A percentile compares a stretch with the other conserved stretches of the same genome.
Conservation (phyloP, 2,329 filamentous ascomycete genomes). For the Ascocoryne sarcoides region DNA sequence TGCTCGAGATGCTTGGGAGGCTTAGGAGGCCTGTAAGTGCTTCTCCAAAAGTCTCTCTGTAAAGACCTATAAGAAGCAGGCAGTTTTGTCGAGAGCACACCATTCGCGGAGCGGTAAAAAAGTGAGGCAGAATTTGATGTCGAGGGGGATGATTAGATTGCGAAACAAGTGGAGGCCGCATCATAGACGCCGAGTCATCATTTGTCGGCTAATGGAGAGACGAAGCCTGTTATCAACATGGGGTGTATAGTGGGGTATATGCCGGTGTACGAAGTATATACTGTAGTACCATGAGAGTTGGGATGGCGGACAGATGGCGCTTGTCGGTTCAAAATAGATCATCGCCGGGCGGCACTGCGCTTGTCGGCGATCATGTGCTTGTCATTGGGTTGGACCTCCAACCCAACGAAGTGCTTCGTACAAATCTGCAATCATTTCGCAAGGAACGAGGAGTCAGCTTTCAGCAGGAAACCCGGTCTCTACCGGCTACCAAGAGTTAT, state of each 20-base stretch:
- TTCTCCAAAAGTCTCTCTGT: too few species aligned
- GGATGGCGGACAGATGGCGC: conserved; percentile 13
- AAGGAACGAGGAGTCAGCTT: conserved; percentile 20
- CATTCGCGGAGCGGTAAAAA: conserved; percentile 21
- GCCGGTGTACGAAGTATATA: too few species aligned
- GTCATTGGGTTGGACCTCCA: conserved; percentile 18
- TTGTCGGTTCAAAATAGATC: conserved; percentile 19
- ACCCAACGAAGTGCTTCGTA: too few species aligned
- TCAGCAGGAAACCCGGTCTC: conserved; percentile 14
- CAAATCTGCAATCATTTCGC: too few species aligned
- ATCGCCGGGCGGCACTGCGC: conserved; percentile 12
- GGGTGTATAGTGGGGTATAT: too few species aligned
- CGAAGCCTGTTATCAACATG: too few species aligned
- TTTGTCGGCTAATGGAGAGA: conserved; percentile 26
- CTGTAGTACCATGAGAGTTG: too few species aligned
- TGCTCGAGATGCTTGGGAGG: conserved; percentile 11
- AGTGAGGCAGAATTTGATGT: conserved; percentile 19
- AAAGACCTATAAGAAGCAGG: conserved; percentile 20
- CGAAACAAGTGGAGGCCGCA: background rate
- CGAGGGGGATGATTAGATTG: background rate
- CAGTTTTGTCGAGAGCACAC: conserved; percentile 4
- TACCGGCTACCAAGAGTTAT: too few species aligned
- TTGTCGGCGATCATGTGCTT: conserved; percentile 16
- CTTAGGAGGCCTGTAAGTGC: too few species aligned
- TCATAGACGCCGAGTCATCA: conserved; percentile 21